phyloP scores from a whole-genome alignment of 2,329 filamentous ascomycete genomes.

The Nothophaeocryptopus gaeumannii region DNA sequence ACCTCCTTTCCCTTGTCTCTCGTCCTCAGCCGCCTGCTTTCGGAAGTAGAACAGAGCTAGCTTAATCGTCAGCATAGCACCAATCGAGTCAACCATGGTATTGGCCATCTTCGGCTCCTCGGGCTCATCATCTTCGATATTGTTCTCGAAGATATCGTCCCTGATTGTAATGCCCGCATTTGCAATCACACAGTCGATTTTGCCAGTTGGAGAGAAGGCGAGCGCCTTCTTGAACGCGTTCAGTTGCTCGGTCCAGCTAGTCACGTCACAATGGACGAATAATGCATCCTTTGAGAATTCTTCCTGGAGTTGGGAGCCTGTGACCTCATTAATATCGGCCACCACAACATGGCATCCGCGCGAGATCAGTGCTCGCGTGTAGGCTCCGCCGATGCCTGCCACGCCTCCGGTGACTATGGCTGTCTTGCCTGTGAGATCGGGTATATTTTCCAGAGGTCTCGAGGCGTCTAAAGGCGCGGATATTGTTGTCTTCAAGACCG shows the following conservation, averaged over 20 bases:
- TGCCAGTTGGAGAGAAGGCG: constrained; percentile 12
- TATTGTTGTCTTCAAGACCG: too few species aligned
- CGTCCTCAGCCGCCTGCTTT: constrained; percentile 32
- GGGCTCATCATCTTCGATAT: constrained; percentile 39
- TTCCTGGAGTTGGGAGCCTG: background rate
- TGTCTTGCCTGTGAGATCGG: constrained; percentile 42
- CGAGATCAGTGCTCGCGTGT: constrained; percentile 29
- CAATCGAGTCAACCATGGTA: constrained; percentile 19
- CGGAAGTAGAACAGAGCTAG: constrained; percentile 41
- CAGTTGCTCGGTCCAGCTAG: constrained; percentile 28
- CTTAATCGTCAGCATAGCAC: constrained; percentile 23
- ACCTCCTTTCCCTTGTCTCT: constrained; percentile 4
- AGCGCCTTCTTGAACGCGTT: constrained; percentile 27
- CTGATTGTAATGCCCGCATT: constrained; percentile 26
- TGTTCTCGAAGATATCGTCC: constrained; percentile 32
- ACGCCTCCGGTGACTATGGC: constrained; percentile 49
- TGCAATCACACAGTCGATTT: constrained; percentile 26
- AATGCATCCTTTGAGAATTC: constrained; percentile 16
- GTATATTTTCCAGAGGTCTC: constrained; percentile 31
- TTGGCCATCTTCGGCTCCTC: constrained; percentile 24
- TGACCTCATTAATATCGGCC: background rate
- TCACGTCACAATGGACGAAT: constrained; percentile 30
- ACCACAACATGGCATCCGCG: constrained; percentile 18
- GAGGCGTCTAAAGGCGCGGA: background rate
- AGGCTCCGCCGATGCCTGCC: constrained; percentile 36